Evolutionary conservation across 202 grass and related monocot genomes (phyloP), one percentile per base, ranked within the genome.

Genomic region (Digitaria exilis): DNA sequence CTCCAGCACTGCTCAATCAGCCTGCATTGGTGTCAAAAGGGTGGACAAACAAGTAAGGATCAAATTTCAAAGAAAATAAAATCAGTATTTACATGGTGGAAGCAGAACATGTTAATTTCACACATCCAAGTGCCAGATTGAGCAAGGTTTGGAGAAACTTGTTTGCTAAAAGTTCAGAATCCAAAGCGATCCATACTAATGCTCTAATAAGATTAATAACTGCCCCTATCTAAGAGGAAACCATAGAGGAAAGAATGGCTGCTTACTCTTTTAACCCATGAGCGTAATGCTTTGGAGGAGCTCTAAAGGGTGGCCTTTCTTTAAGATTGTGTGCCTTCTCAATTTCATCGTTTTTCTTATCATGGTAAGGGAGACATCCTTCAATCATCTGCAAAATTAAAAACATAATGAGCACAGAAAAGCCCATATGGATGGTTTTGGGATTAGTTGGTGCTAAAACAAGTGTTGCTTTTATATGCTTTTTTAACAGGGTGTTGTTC

Each of bases 1-100:
- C 87, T 98, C 96, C 96, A 98, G 88, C 89, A 98, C 75, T 94
- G 63, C 50, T 96, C 93, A 83, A 98, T 98, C 77, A 98, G 82
- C 93, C 96, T 98, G 65, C 39, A 65, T 69, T 35, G 84, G 21
- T 73, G 8, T 73, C 12, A 51, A 82, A 16, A 52, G 18, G 16
- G 31, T 21, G 68, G 12, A 11, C 49, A 80, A 88, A 79, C 24
- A 86, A n/a, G n/a, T n/a, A n/a, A 77, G 31, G 22, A 30, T 46
- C 7, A 78, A 76, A 85, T 55, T 69, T 21, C 6, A 29, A 78
- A 84, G 21, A 10, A 71, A 81, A 67, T 0, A 39, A n/a, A 67
- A 21, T 28, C 37, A 65, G 14, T 4, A 72, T 35, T 19, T n/a
- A 15, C 16, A 16, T 54, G 7, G 24, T 79, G 31, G 43, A 75